Base-by-base conservation (phyloP, 2,329 filamentous ascomycete genomes). In the Tolypocladium inflatum region DNA sequence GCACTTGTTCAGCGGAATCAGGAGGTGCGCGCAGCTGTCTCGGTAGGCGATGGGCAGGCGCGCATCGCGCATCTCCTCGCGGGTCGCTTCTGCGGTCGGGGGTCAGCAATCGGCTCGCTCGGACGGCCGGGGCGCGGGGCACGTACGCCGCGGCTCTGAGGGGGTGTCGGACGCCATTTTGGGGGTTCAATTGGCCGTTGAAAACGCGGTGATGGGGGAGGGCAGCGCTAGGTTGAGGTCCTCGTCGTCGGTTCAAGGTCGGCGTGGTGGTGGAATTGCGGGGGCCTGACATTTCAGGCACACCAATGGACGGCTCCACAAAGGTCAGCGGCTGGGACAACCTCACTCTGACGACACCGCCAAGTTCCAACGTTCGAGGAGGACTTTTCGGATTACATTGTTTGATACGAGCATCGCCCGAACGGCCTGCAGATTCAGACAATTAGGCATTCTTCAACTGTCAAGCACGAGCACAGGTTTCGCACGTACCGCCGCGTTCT, bases 1-100 rank as follows among this genome's bases (percentile, higher is more conserved):
- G 82, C 94, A 99, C 70, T 89, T 88, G 80, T 99, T 99, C 67
- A 99, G 82, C 19, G 94, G 94, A 63, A 97, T 97, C 62, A 97
- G 80, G 53, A 99, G 88, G 76, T 94, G 86, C 62, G 92, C 94
- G 79, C 94, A 99, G 77, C 87, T 92, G 77, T 99, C 94, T 73
- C 94, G 86, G 83, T 99, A 99, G 68, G 89, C 82, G 57, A 97
- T 76, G 15, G 94, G 93, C 55, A 97, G 83, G 70, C 85, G 87
- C 65, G 92, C 92, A 69, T 91, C 90, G 71, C 90, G 87, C 93
- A 97, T 97, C 76, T 94, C 89, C 80, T 95, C 87, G 75, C 91
- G 85, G 64, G 90, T 90, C 65, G 90, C 90, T 74, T 82, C 87
- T 90, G 70, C 56, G 57, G 33, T 41, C 5, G 8, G 13, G 30